Conservation (phyloP, 371 early-diverging fungal genomes). For the Mortierella sp. region DNA sequence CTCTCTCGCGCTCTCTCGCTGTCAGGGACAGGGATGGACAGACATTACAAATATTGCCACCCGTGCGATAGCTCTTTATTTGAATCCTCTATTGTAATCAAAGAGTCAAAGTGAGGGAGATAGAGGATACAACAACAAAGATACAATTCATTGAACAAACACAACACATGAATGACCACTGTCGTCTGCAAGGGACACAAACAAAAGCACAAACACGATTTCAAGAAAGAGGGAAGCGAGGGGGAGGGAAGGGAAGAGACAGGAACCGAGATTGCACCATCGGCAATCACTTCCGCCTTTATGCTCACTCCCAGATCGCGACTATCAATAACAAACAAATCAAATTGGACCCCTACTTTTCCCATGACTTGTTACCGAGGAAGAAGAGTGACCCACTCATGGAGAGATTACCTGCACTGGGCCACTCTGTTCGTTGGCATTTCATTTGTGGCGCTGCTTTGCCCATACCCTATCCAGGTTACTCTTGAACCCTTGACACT, state of each 20-base stretch:
- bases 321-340: background rate
- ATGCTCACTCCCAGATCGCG: background rate
- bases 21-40: background rate
- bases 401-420: too few relatives aligned
- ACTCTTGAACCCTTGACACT: background rate
- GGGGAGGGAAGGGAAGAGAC: too few relatives aligned
- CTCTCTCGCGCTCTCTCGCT: background rate
- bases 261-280: background rate
- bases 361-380: constrained; percentile 1
- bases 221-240: background rate
- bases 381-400: background rate
- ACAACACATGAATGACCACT: background rate
- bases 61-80: background rate
- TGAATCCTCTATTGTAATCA: background rate
- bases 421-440: too few relatives aligned
- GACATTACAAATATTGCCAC: background rate
- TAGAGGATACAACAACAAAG: background rate
- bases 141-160: background rate
- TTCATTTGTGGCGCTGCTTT: too few relatives aligned
- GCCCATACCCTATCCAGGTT: too few relatives aligned
- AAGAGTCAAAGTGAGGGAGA: too few relatives aligned
- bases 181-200: background rate
- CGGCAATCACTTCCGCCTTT: background rate
- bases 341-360: background rate
- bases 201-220: background rate